Percentiles rank a stretch among this genome's conserved stretches.
phyloP scores from a whole-genome alignment of 73 alveolate species.

The Effrenium voratum region DNA sequence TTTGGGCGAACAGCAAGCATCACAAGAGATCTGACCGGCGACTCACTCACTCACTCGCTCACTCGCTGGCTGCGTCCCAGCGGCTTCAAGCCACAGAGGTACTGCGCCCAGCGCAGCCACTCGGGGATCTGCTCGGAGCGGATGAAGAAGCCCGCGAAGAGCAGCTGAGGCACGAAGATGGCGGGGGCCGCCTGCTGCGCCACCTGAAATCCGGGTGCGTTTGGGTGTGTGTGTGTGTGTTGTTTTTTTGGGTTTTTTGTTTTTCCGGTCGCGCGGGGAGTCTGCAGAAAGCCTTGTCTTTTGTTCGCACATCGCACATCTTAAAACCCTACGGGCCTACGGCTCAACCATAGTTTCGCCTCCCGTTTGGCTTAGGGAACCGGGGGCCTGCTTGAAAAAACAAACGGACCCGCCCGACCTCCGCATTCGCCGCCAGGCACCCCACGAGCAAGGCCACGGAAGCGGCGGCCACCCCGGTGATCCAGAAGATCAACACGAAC shows the following conservation, averaged over 20 bases:
- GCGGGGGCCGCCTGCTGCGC: conserved; percentile 93
- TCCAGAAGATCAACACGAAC: conserved; percentile 77
- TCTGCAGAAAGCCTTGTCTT: too few relatives aligned
- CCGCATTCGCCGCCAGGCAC: conserved; percentile 73
- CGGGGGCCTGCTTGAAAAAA: too few relatives aligned
- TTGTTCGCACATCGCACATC: too few relatives aligned
- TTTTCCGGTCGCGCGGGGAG: too few relatives aligned
- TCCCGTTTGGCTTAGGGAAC: too few relatives aligned
- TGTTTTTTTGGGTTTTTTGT: neutral
- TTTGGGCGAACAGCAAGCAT: too few relatives aligned
- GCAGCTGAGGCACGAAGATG: conserved; percentile 85
- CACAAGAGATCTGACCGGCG: too few relatives aligned
- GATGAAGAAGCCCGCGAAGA: conserved; percentile 92
- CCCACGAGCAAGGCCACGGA: conserved; percentile 74
- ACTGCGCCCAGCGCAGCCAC: conserved; percentile 80
- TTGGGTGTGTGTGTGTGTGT: neutral
- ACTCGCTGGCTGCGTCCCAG: too few relatives aligned
- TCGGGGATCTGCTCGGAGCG: conserved; percentile 68
- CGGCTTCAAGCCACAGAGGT: conserved; percentile 63
- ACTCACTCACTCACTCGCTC: too few relatives aligned
- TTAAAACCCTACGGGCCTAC: too few relatives aligned
- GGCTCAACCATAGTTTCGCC: too few relatives aligned
- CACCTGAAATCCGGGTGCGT: neutral
- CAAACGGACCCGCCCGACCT: too few relatives aligned
- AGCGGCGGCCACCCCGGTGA: conserved; percentile 87